Evolutionary conservation across 495 filamentous ascomycete genomes (phyloP).

Genomic region (Tuber borchii): DNA sequence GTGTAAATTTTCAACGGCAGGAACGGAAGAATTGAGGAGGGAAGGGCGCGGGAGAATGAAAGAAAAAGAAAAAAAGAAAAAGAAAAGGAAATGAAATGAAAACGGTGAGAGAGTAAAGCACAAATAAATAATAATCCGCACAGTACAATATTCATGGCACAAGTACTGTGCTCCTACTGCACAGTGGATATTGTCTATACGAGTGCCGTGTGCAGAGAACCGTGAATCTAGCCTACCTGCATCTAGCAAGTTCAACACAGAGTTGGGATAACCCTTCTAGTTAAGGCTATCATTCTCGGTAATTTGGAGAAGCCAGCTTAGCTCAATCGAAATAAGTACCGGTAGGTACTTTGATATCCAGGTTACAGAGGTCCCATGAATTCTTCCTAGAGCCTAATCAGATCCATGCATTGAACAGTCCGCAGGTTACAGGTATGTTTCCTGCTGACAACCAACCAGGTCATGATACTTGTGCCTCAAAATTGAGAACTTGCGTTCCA

Average conservation of each 20-base stretch:
- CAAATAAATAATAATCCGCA: neutral
- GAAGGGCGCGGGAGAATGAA: neutral
- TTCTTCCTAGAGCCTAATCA: neutral
- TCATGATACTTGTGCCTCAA: neutral
- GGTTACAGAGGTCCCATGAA: conserved; percentile 1
- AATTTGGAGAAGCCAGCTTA: neutral
- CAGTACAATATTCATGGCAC: neutral
- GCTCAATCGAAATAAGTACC: neutral
- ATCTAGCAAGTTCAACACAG: neutral
- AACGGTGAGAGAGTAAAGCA: neutral
- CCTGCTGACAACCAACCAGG: neutral
- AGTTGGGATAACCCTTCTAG: neutral
- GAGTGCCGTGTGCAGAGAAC: neutral
- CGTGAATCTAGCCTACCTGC: neutral
- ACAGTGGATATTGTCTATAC: neutral
- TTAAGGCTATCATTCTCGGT: neutral
- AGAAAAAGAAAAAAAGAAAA: neutral
- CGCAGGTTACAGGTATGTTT: neutral
- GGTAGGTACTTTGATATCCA: neutral
- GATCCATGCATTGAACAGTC: neutral
- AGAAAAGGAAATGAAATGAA: neutral
- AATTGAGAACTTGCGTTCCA: neutral
- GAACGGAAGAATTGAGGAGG: neutral
- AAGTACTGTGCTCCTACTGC: neutral
- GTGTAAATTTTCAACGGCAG: neutral